These are phyloP conservation scores for Ormosia semicastrata DNA, from an alignment of 306 rosid genomes.

Conservation along the genomic window DNA sequence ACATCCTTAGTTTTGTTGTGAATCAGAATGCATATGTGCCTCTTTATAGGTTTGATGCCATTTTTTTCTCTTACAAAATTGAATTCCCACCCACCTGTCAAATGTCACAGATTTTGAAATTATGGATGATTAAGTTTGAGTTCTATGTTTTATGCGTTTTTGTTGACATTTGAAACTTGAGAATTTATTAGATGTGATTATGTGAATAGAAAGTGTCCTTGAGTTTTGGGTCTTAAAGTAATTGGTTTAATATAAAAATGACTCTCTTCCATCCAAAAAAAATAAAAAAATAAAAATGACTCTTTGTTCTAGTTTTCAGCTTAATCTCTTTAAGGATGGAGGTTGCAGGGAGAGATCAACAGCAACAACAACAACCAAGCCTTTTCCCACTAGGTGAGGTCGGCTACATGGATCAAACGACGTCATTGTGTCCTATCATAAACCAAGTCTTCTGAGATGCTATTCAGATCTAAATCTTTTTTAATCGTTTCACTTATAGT, in stretches of 20 bases:
- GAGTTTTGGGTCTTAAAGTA: conserved; percentile 10
- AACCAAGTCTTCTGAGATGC: too few relatives aligned
- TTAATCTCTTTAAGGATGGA: conserved; percentile 10
- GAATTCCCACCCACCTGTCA: not conserved
- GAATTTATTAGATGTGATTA: conserved; percentile 2
- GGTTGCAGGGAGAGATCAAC: not conserved
- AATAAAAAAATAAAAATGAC: conserved; percentile 1
- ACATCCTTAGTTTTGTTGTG: conserved; percentile 1
- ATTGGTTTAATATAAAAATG: conserved; percentile 6
- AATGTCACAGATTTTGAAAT: conserved; percentile 16
- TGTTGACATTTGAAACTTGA: not conserved
- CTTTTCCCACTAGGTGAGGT: too few relatives aligned
- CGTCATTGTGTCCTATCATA: too few relatives aligned
- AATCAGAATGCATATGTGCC: conserved; percentile 5
- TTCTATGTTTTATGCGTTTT: not conserved
- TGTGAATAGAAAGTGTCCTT: conserved; percentile 16
- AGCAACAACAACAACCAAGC: too few relatives aligned
- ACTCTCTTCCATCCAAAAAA: too few relatives aligned
- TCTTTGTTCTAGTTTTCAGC: conserved; percentile 16
- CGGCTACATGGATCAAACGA: too few relatives aligned
- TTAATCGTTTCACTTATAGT: too few relatives aligned
- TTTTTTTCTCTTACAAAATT: not conserved
- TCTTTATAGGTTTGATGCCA: not conserved
- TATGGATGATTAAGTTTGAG: not conserved
- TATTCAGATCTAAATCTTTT: too few relatives aligned